These are phyloP conservation scores for Gonium pectorale DNA, from an alignment of 139 green algal genomes.

Conservation along the genomic window DNA sequence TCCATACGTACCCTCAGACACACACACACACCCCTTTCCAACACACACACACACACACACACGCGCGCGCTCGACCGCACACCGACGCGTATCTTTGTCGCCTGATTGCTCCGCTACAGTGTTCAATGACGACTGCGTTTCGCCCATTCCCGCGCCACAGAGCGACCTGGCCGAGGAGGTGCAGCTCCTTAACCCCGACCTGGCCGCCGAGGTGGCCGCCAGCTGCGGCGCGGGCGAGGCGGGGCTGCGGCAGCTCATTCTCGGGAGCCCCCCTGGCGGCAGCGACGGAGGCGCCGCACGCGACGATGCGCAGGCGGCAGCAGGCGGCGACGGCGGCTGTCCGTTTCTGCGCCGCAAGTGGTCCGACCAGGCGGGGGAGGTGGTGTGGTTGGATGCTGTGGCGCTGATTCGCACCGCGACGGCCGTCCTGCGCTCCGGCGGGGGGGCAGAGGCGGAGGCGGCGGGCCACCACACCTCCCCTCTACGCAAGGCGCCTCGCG, in stretches of 20 bases:
- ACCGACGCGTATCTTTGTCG: background rate
- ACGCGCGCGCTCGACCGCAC: background rate
- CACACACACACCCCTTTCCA: background rate
- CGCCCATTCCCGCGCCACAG: background rate
- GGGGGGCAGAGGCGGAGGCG: no score
- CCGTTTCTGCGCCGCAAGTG: background rate
- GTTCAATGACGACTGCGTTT: background rate
- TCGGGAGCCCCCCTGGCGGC: background rate
- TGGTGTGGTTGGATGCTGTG: background rate
- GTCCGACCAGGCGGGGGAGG: background rate
- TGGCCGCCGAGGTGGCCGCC: background rate
- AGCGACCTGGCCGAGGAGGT: background rate
- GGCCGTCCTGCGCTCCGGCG: no score
- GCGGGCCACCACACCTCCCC: no score
- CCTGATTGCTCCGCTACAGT: background rate
- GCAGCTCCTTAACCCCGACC: background rate
- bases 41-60: background rate
- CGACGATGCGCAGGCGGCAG: background rate
- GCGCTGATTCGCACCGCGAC: background rate
- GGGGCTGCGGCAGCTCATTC: background rate
- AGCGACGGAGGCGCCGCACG: background rate
- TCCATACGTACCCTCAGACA: background rate
- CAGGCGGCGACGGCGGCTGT: background rate
- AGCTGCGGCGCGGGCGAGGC: background rate
- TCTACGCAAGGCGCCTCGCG: no score